Percentiles rank a stretch among this genome's conserved stretches.
Evolutionary conservation across 163 green algal genomes (phyloP).

Genomic region (Prototheca cutis): DNA sequence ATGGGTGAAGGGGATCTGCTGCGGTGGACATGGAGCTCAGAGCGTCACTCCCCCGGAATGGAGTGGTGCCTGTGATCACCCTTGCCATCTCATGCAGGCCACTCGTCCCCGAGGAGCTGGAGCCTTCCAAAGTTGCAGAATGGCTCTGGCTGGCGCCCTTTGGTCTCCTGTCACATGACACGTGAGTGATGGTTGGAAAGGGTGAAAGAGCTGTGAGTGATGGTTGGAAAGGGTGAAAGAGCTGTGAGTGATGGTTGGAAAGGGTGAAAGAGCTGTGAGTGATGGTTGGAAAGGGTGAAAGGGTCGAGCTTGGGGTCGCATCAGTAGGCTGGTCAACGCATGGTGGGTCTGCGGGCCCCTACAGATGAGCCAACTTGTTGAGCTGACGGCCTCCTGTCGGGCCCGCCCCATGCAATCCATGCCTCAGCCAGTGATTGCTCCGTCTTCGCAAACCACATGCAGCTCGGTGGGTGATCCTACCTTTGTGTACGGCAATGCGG

Average conservation of each 20-base stretch:
- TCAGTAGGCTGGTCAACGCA: no score
- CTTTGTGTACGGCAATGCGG: slow-evolving; percentile 31
- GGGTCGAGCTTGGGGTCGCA: no score
- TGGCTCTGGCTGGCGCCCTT: slow-evolving; percentile 46
- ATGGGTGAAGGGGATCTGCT: no score
- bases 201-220: no score
- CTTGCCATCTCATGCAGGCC: slow-evolving; percentile 15
- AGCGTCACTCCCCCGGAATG: no score
- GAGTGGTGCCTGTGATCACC: not conserved
- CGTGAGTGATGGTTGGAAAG: no score
- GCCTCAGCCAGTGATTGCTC: no score
- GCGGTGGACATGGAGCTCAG: no score
- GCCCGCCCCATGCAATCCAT: no score
- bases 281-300: not conserved
- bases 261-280: not conserved
- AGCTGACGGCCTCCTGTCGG: no score
- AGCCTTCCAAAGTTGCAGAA: slow-evolving; percentile 34
- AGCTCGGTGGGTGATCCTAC: slow-evolving; percentile 7
- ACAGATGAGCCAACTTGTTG: no score
- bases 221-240: not conserved
- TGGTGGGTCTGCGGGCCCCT: no score
- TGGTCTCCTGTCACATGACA: slow-evolving; percentile 39
- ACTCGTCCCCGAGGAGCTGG: slow-evolving; percentile 36
- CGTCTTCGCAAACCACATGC: not conserved
- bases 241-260: not conserved